Base-by-base conservation (phyloP, 352 stramenopile species). In the Pythium vanterpoolii region DNA sequence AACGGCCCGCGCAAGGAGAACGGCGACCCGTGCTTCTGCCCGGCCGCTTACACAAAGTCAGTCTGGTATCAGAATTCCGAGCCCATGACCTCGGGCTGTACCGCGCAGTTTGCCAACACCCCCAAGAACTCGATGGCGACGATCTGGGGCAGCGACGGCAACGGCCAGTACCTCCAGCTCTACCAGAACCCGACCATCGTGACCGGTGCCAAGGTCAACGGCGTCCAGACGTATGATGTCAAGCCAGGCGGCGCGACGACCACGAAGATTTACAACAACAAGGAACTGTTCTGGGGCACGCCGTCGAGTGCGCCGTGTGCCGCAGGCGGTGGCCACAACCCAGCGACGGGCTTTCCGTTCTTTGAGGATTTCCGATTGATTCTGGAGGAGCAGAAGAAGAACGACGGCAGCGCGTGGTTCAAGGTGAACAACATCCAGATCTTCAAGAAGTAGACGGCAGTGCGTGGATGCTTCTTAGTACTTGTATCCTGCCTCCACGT, bases 201-300 rank as follows among this genome's bases (percentile, higher is more conserved):
- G 14, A 76, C 81, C 58, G 76, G 79, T 13, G 77, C 72, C 27
- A 84, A 83, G 60, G 58, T 79, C 24, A 78, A 76, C 58, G 67
- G 66, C n/a, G 62, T 56, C 1, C 65, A 77, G 60, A 91, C 79
- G 56, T 89, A 85, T 66, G 82, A 91, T 52, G 56, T 91, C 31
- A 50, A 62, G 21, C 66, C 62, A 16, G 76, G 76, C 40, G 74
- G 79, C 31, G 66, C 53, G 11, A 64, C 73, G 19, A 86, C 79
- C 26, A 70, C 55, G 31, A 88, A 88, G 73, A 89, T 91, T 60
- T 89, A 91, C 71, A 89, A 89, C 69, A 89, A 91, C 59, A 72
- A 69, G 18, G 50, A 91, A 1, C 36, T 79, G 0, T 91, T 89
- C 68, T 91, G 82, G 79, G 79, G 82, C 21, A 77, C 78, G 16